Conservation (phyloP, 306 rosid species). For the Dalbergia oliveri region DNA sequence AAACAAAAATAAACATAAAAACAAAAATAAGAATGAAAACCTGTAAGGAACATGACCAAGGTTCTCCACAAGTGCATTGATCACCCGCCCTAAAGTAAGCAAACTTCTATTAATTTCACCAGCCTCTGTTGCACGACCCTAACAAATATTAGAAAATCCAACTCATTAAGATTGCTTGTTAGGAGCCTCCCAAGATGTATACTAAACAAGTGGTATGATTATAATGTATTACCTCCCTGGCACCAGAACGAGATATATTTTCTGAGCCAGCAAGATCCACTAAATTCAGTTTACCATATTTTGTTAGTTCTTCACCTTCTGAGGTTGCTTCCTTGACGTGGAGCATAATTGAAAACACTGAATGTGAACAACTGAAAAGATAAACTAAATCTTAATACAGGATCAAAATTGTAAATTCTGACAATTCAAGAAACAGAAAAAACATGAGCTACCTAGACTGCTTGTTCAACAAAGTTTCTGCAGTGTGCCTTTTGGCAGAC, state of each 20-base stretch:
- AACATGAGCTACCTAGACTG: constrained; percentile 80
- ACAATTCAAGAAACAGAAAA: constrained; percentile 1
- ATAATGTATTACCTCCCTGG: constrained; percentile 79
- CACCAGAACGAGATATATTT: constrained; percentile 98
- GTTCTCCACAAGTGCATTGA: constrained; percentile 94
- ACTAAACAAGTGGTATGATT: constrained; percentile 1
- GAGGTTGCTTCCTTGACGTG: constrained; percentile 98
- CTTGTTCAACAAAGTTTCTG: constrained; percentile 92
- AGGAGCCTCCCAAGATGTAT: not conserved
- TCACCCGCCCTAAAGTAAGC: constrained; percentile 95
- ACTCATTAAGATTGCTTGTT: not conserved
- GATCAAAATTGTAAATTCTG: not conserved
- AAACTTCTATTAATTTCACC: constrained; percentile 98
- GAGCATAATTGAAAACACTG: constrained; percentile 93
- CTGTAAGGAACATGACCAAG: constrained; percentile 98
- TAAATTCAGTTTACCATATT: constrained; percentile 95
- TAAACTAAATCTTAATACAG: constrained; percentile 13
- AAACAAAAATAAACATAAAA: constrained; percentile 42
- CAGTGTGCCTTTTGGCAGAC: constrained; percentile 93
- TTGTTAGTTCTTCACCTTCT: constrained; percentile 95
- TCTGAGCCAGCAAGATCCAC: constrained; percentile 98
- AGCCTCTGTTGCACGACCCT: constrained; percentile 99
- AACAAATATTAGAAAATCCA: constrained; percentile 28
- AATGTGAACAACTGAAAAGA: constrained; percentile 91
- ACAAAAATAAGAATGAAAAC: constrained; percentile 37